Percentiles rank a stretch among this genome's conserved stretches.
Conservation (phyloP, 2,329 filamentous ascomycete species). For the Claviceps cyperi region DNA sequence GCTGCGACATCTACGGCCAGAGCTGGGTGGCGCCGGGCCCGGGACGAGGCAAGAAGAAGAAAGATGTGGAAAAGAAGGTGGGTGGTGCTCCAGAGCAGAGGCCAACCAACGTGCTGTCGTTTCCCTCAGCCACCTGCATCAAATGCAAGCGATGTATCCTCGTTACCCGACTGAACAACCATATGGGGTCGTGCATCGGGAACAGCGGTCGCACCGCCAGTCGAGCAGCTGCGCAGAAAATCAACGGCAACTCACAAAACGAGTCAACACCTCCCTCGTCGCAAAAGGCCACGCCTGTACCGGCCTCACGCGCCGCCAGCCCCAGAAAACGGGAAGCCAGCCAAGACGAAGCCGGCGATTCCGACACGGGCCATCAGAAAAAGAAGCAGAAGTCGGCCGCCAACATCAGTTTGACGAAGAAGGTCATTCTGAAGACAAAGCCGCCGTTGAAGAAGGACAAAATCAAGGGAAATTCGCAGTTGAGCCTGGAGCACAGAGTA, state of each 20-base stretch:
- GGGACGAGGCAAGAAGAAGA: slow-evolving; percentile 64
- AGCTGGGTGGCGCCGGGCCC: slow-evolving; percentile 61
- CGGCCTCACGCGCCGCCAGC: slow-evolving; percentile 37
- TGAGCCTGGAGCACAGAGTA: slow-evolving; percentile 34
- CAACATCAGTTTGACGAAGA: slow-evolving; percentile 28
- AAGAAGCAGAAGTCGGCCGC: slow-evolving; percentile 38
- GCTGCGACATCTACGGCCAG: slow-evolving; percentile 71
- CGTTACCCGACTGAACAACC: slow-evolving; percentile 50
- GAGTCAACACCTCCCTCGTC: slow-evolving; percentile 47
- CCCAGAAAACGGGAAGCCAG: slow-evolving; percentile 44
- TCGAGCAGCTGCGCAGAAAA: slow-evolving; percentile 46
- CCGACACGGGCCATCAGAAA: slow-evolving; percentile 39
- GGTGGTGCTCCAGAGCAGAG: slow-evolving; percentile 37
- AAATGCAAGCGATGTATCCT: slow-evolving; percentile 53
- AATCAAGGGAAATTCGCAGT: slow-evolving; percentile 33
- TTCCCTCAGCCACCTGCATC: slow-evolving; percentile 51
- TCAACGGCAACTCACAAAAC: slow-evolving; percentile 40
- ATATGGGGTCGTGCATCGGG: slow-evolving; percentile 54
- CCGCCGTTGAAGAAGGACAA: slow-evolving; percentile 38
- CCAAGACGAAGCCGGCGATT: slow-evolving; percentile 36
- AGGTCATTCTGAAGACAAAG: slow-evolving; percentile 42
- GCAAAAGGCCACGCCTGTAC: slow-evolving; percentile 46
- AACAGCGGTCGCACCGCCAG: slow-evolving; percentile 50
- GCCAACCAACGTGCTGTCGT: slow-evolving; percentile 47
- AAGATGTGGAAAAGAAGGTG: slow-evolving; percentile 53